Percentiles rank a stretch among this genome's conserved stretches.
phyloP scores from a whole-genome alignment of 2,329 filamentous ascomycete genomes.

The Ascomycota sp. region DNA sequence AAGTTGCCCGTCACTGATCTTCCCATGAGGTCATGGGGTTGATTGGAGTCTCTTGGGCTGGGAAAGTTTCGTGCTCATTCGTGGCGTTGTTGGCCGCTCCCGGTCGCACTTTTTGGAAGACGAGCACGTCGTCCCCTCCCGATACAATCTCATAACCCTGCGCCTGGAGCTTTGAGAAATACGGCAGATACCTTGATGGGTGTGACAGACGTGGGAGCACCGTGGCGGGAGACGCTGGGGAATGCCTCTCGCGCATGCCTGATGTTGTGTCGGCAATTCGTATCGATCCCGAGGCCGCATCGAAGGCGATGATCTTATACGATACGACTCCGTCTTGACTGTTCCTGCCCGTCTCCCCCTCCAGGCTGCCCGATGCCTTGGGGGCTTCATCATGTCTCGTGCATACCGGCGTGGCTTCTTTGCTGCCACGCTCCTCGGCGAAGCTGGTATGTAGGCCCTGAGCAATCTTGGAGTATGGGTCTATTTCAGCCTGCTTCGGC shows the following conservation, averaged over 20 bases:
- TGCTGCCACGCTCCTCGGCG: conserved; percentile 19
- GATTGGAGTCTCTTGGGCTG: conserved; percentile 7
- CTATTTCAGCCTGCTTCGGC: conserved; percentile 7
- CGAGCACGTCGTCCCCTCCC: conserved; percentile 39
- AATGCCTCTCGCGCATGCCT: conserved; percentile 23
- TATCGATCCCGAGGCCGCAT: conserved; percentile 35
- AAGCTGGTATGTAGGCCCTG: conserved; percentile 28
- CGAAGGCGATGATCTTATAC: conserved; percentile 49
- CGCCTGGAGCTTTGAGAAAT: conserved; percentile 35
- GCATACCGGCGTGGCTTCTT: conserved; percentile 13
- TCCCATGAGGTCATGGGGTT: conserved; percentile 42
- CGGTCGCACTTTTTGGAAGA: conserved; percentile 39
- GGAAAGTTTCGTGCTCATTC: conserved; percentile 2
- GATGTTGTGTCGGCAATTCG: conserved; percentile 40
- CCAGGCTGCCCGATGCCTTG: neutral
- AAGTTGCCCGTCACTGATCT: conserved; percentile 31
- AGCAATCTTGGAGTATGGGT: conserved; percentile 22
- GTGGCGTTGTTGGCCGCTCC: conserved; percentile 1
- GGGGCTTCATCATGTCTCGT: conserved; percentile 11
- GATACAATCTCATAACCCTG: conserved; percentile 49
- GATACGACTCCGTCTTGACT: conserved; percentile 1
- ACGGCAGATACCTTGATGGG: conserved; percentile 42
- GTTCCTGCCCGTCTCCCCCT: neutral
- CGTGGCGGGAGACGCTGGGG: conserved; percentile 34
- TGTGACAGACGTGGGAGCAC: conserved; percentile 39